Base-by-base conservation (phyloP, 108 stramenopile species). In the Phaeodactylum tricornutum region DNA sequence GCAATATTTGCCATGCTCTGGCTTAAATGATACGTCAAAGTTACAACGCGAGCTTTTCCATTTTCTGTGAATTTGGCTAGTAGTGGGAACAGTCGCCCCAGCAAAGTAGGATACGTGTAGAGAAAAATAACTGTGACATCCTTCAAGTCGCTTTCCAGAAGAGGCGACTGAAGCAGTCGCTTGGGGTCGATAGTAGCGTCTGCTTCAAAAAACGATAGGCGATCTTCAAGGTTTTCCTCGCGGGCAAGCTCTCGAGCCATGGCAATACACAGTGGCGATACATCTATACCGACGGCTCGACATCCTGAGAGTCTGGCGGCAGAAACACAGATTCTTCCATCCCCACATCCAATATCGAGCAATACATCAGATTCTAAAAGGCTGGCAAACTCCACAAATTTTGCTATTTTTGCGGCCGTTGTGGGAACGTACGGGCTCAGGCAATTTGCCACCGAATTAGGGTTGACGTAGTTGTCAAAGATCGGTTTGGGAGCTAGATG, bases 331-430 rank as follows among this genome's bases (percentile, higher is more conserved):
- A 84, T 39, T 6, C 82, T 50, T 4, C 77, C 82, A 51, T 84
- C 82, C 9, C 82, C 77, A 53, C 82, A 84, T 25, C 82, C 82
- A 31, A 84, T 26, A 55, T 84, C 82, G 32, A 67, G 76, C 16
- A 84, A 47, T 2, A 75, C 59, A 42, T 84, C 82, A 34, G 33
- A 34, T 8, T 8, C 28, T 8, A 6, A 14, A 6, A 48, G 9
- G 5, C 35, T 35, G 5, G 39, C 22, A 4, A 50, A 43, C 7
- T 34, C 3, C 14, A 50, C 4, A 37, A 50, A 37, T 4, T 32
- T 35, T 9, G 7, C 5, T 4, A 50, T 7, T 8, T 27, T n/a
- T 14, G 16, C 34, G 4, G 50, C 31, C 31, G 4, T 44, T 5
- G 50, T 29, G 4, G 50, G 50, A 45, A 50, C 50, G 50, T 50